phyloP scores from a whole-genome alignment of 2,329 filamentous ascomycete genomes.

The Tolypocladium guangdongense region DNA sequence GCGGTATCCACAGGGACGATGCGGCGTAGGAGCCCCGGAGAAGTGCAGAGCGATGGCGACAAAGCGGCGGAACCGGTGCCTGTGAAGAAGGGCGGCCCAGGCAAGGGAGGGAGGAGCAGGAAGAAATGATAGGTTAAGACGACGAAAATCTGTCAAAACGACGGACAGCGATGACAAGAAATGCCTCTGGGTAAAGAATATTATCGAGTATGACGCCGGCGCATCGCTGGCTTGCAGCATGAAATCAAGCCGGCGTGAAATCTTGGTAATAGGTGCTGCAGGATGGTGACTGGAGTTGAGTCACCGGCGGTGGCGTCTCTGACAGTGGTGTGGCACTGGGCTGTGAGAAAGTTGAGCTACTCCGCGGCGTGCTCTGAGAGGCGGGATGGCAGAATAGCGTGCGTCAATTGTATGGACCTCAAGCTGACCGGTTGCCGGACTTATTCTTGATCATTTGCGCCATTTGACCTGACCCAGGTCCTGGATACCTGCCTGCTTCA shows the following conservation, averaged over 20 bases:
- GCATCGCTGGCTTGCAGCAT: not conserved
- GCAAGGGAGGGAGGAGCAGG: conserved; percentile 28
- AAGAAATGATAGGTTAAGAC: conserved; percentile 20
- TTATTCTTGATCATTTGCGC: not conserved
- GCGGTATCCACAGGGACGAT: conserved; percentile 68
- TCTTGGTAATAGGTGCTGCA: not conserved
- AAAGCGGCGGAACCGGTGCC: conserved; percentile 36
- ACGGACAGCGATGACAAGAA: not conserved
- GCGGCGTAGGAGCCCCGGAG: conserved; percentile 72
- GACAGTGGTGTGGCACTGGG: not conserved
- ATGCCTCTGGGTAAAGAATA: not conserved
- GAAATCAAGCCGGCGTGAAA: not conserved
- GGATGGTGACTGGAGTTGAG: not conserved
- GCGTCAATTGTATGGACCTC: not conserved
- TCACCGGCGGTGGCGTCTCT: not conserved
- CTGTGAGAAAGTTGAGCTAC: not conserved
- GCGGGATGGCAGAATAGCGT: not conserved
- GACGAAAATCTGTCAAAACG: not conserved
- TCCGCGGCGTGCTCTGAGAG: not conserved
- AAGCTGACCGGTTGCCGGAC: not conserved
- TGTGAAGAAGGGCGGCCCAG: conserved; percentile 26
- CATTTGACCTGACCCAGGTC: not conserved
- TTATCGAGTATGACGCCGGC: not conserved
- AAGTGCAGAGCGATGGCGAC: conserved; percentile 49
- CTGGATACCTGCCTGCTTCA: not conserved